phyloP scores from a whole-genome alignment of 179 eudicot species.

The Spergularia azorica region DNA sequence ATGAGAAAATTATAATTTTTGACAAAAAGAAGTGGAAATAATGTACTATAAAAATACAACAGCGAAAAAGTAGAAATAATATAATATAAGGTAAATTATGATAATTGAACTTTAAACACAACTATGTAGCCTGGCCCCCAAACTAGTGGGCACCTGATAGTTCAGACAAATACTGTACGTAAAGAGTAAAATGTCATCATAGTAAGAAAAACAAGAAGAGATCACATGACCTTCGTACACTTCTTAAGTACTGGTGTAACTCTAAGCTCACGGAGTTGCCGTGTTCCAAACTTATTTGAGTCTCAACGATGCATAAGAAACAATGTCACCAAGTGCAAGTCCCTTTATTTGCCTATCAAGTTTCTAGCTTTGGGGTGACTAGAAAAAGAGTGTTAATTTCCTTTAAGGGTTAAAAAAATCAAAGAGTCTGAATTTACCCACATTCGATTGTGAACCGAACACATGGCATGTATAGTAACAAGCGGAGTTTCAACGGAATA shows the following conservation, averaged over 20 bases:
- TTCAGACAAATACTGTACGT: too few species aligned
- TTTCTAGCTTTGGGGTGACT: background rate
- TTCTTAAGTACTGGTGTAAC: background rate
- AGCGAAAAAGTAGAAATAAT: too few species aligned
- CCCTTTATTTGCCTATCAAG: background rate
- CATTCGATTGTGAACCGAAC: background rate
- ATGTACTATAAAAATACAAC: too few species aligned
- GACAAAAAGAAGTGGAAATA: too few species aligned
- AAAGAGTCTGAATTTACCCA: background rate
- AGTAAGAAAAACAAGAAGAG: background rate
- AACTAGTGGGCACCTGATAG: too few species aligned
- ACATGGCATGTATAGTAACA: background rate
- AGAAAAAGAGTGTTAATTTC: too few species aligned
- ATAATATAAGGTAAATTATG: too few species aligned
- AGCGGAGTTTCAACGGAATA: background rate
- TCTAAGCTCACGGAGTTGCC: background rate
- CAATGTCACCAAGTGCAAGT: background rate
- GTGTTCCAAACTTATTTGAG: background rate
- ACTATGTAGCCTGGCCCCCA: too few species aligned
- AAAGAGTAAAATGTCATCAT: too few species aligned
- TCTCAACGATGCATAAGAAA: slow-evolving; percentile 1
- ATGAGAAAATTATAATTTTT: too few species aligned
- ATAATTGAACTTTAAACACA: too few species aligned
- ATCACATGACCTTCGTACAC: slow-evolving; percentile 1
- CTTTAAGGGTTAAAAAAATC: too few species aligned